These are phyloP conservation scores for Entomortierella parvispora DNA, from an alignment of 192 early-diverging fungal species.

Conservation along the genomic window DNA sequence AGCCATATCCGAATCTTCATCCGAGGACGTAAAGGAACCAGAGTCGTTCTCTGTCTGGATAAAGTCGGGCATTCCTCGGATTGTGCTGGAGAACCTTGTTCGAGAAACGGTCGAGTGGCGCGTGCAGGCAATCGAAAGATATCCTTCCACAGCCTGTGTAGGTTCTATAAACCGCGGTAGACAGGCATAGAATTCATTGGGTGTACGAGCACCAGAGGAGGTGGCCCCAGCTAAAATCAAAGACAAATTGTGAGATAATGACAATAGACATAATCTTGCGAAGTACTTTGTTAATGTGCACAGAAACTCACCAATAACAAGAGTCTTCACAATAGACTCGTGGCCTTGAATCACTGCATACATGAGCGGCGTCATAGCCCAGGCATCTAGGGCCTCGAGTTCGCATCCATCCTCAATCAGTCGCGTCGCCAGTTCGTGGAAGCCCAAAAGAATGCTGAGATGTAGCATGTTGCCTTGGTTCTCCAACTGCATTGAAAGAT, in stretches of 20 bases:
- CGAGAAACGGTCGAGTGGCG: slow-evolving; percentile 25
- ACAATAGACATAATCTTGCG: not conserved
- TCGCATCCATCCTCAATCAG: slow-evolving; percentile 42
- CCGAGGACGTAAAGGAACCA: slow-evolving; percentile 1
- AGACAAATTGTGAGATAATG: not conserved
- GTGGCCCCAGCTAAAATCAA: slow-evolving; percentile 21
- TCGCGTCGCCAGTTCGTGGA: slow-evolving; percentile 13
- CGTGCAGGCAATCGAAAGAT: slow-evolving; percentile 21
- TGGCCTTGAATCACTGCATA: slow-evolving; percentile 38
- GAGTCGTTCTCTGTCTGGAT: slow-evolving; percentile 19
- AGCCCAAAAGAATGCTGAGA: slow-evolving; percentile 27
- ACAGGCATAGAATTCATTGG: slow-evolving; percentile 21
- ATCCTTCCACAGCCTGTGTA: slow-evolving; percentile 14
- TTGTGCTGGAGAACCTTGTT: not conserved
- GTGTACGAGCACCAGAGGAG: slow-evolving; percentile 24
- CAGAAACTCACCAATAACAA: slow-evolving; percentile 24
- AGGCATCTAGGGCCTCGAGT: slow-evolving; percentile 25
- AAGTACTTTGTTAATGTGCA: not conserved
- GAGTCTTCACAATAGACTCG: slow-evolving; percentile 18
- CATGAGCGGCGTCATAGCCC: slow-evolving; percentile 47
- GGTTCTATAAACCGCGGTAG: slow-evolving; percentile 20
- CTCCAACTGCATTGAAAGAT: slow-evolving; percentile 28
- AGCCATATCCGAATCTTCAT: not conserved
- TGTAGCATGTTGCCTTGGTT: slow-evolving; percentile 42
- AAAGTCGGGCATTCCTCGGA: not conserved